These are phyloP conservation scores for Erysimum cheiranthoides DNA, from an alignment of 345 rosid genomes.

Conservation along the genomic window DNA sequence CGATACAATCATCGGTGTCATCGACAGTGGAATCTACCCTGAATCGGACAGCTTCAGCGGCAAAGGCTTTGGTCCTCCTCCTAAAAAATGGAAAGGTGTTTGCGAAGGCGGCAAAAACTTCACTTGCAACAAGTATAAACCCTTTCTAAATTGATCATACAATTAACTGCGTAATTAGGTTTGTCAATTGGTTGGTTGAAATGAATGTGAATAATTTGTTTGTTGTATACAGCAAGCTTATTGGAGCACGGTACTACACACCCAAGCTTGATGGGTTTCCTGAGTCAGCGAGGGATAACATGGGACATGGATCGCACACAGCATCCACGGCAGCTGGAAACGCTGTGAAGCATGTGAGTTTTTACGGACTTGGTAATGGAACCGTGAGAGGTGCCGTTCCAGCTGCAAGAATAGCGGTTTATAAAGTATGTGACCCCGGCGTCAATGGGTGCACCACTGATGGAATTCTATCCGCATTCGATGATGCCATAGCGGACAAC, in stretches of 20 bases:
- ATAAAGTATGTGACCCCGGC: slow-evolving; percentile 48
- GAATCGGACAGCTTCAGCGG: slow-evolving; percentile 54
- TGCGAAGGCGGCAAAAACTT: slow-evolving; percentile 52
- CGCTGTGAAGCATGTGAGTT: slow-evolving; percentile 44
- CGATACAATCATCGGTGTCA: slow-evolving; percentile 52
- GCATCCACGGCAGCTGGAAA: slow-evolving; percentile 69
- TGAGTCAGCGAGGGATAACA: slow-evolving; percentile 33
- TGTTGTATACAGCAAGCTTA: slow-evolving; percentile 36
- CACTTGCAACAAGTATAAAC: slow-evolving; percentile 64
- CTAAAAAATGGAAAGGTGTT: slow-evolving; percentile 57
- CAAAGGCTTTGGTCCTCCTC: slow-evolving; percentile 55
- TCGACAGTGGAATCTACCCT: slow-evolving; percentile 64
- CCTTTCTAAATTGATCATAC: not conserved
- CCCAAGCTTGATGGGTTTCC: slow-evolving; percentile 36
- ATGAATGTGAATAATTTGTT: slow-evolving; percentile 23
- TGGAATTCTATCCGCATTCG: slow-evolving; percentile 49
- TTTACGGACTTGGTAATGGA: slow-evolving; percentile 55
- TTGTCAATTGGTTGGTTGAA: slow-evolving; percentile 10
- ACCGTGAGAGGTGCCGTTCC: slow-evolving; percentile 62
- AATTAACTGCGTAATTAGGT: not conserved
- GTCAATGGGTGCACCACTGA: not conserved
- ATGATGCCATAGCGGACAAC: slow-evolving; percentile 58
- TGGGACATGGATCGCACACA: slow-evolving; percentile 61
- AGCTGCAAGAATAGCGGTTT: slow-evolving; percentile 58
- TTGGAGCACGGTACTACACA: slow-evolving; percentile 45